These are phyloP conservation scores for Thuidium tamariscinum DNA, from an alignment of 225 moss, liverwort and hornwort genomes.

Conservation along the genomic window DNA sequence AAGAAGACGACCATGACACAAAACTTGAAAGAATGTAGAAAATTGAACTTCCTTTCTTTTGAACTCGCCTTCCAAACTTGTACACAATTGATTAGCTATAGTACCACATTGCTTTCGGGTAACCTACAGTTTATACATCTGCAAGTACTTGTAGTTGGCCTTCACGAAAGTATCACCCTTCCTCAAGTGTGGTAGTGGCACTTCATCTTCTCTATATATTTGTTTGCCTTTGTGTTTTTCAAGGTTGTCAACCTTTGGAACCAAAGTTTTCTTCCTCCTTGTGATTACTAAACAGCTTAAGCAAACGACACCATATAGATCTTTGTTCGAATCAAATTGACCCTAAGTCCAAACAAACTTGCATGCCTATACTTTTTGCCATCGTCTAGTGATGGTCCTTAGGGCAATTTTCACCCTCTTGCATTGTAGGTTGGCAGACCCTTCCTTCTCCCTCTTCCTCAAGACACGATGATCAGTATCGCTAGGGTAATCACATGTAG, in stretches of 20 bases:
- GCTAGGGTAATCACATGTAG: too few species aligned
- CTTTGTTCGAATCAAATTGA: accelerated
- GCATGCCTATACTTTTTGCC: too few species aligned
- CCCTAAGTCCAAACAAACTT: too few species aligned
- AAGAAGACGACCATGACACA: accelerated
- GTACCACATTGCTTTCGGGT: accelerated
- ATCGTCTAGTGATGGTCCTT: accelerated
- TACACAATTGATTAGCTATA: accelerated
- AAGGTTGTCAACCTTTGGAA: accelerated
- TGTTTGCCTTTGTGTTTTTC: accelerated
- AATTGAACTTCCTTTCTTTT: neutral
- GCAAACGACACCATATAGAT: accelerated
- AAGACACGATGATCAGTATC: too few species aligned
- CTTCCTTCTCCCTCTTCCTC: too few species aligned
- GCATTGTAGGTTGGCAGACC: too few species aligned
- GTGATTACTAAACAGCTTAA: accelerated
- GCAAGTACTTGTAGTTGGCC: accelerated
- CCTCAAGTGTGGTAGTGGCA: neutral
- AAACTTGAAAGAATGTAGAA: neutral
- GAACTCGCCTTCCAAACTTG: accelerated
- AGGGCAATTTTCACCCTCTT: too few species aligned
- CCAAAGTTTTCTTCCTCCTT: neutral
- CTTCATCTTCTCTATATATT: accelerated
- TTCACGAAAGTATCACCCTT: accelerated
- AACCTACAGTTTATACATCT: accelerated